These are phyloP conservation scores for Anethum foeniculum DNA, from an alignment of 140 eudicot genomes.

Conservation along the genomic window DNA sequence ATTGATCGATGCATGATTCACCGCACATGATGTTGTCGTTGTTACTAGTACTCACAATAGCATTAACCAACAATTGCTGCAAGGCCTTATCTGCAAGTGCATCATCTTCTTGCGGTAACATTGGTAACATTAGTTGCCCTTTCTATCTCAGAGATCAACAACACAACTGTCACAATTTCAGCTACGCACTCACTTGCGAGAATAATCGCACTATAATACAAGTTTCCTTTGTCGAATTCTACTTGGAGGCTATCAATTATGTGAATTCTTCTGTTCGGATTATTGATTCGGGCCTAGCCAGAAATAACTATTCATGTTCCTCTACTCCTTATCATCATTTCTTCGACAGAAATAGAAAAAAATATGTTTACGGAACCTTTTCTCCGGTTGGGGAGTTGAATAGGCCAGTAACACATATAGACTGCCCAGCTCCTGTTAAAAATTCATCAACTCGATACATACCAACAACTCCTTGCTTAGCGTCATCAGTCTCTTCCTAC, in stretches of 20 bases:
- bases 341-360: neutral
- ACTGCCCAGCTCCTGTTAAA: neutral
- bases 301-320: neutral
- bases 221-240: rapidly evolving
- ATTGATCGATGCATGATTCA: too few relatives aligned
- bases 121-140: neutral
- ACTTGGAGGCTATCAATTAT: neutral
- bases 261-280: neutral
- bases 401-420: neutral
- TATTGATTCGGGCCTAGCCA: neutral
- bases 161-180: neutral
- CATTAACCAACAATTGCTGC: neutral
- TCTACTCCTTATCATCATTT: neutral
- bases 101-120: neutral
- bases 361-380: neutral
- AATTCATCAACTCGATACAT: neutral
- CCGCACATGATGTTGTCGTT: neutral
- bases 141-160: neutral
- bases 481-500: neutral
- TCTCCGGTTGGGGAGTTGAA: neutral
- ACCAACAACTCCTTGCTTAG: neutral
- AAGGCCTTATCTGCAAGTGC: neutral
- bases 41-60: neutral
- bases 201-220: neutral
- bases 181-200: neutral